These are phyloP conservation scores for Kentomonas sorsogonicus DNA, from an alignment of 208 protist species.

Conservation along the genomic window DNA sequence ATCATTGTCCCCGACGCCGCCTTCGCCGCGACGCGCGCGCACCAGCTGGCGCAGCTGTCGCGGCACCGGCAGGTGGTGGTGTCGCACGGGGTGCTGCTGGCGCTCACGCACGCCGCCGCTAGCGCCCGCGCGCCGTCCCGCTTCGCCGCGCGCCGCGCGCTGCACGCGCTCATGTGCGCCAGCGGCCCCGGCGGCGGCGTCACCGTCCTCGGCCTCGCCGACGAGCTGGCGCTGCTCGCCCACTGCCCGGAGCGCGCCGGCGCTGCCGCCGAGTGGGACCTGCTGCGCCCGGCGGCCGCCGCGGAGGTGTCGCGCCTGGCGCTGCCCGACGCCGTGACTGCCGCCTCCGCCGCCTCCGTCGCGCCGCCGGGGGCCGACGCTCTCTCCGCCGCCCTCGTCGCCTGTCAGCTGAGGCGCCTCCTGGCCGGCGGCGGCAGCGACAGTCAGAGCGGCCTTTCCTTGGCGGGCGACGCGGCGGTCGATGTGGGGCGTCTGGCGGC, in stretches of 20 bases:
- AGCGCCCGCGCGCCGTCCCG: constrained; percentile 31
- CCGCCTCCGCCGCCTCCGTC: background rate
- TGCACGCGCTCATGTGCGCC: constrained; percentile 48
- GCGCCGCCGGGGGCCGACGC: background rate
- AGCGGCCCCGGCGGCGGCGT: constrained; percentile 46
- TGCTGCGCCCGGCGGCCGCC: background rate
- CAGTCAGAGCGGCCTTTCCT: constrained; percentile 8
- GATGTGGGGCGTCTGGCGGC: background rate
- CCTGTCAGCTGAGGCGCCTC: constrained; percentile 39
- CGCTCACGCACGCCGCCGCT: constrained; percentile 32
- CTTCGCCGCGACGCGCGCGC: constrained; percentile 44
- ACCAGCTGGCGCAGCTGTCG: constrained; percentile 57
- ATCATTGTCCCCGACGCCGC: constrained; percentile 67
- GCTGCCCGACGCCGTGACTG: background rate
- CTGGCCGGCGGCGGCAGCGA: constrained; percentile 2
- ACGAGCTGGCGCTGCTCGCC: constrained; percentile 72
- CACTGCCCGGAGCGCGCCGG: constrained; percentile 47
- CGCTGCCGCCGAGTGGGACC: constrained; percentile 9
- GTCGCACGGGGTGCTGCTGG: constrained; percentile 66
- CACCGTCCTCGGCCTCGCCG: constrained; percentile 72
- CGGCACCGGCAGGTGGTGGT: constrained; percentile 72
- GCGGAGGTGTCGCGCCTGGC: constrained; percentile 6
- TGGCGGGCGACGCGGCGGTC: background rate
- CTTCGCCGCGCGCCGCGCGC: constrained; percentile 58
- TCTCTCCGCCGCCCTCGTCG: constrained; percentile 5